These are phyloP conservation scores for Ogataea sp. DNA, from an alignment of 805 yeast genomes.

Conservation along the genomic window DNA sequence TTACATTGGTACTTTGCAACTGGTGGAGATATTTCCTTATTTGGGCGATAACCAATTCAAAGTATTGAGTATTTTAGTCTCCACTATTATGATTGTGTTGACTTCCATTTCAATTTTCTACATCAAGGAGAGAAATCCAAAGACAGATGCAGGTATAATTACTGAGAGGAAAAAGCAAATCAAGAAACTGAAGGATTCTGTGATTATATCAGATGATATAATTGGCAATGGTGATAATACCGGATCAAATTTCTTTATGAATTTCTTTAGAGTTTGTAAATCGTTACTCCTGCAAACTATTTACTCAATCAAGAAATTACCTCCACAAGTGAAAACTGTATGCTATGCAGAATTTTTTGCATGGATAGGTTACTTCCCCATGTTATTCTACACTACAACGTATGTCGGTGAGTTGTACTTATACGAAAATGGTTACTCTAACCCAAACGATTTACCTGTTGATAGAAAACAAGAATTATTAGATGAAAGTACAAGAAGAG, in stretches of 20 bases:
- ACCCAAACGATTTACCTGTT: conserved; percentile 32
- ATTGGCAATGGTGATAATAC: no score
- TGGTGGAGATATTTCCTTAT: conserved; percentile 28
- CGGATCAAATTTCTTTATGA: conserved; percentile 14
- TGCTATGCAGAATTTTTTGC: conserved; percentile 56
- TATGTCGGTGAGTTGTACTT: conserved; percentile 54
- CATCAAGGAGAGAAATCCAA: conserved; percentile 44
- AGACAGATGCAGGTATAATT: conserved; percentile 29
- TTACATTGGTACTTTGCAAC: conserved; percentile 40
- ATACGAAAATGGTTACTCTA: conserved; percentile 29
- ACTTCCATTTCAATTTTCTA: conserved; percentile 32
- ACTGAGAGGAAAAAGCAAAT: conserved; percentile 28
- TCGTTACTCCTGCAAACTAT: conserved; percentile 26
- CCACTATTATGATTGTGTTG: conserved; percentile 30
- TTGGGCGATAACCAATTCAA: conserved; percentile 45
- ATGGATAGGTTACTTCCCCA: conserved; percentile 63
- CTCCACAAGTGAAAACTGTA: conserved; percentile 42
- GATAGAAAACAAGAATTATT: conserved; percentile 23
- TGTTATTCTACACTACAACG: conserved; percentile 57
- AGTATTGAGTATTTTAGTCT: conserved; percentile 35
- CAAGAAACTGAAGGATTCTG: conserved; percentile 25
- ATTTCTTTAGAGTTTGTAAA: conserved; percentile 11
- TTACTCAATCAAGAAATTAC: conserved; percentile 29
- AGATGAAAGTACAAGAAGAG: conserved; percentile 43
- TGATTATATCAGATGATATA: conserved; percentile 15